Conservation (phyloP, 495 filamentous ascomycete genomes). For the Tuber brumale region DNA sequence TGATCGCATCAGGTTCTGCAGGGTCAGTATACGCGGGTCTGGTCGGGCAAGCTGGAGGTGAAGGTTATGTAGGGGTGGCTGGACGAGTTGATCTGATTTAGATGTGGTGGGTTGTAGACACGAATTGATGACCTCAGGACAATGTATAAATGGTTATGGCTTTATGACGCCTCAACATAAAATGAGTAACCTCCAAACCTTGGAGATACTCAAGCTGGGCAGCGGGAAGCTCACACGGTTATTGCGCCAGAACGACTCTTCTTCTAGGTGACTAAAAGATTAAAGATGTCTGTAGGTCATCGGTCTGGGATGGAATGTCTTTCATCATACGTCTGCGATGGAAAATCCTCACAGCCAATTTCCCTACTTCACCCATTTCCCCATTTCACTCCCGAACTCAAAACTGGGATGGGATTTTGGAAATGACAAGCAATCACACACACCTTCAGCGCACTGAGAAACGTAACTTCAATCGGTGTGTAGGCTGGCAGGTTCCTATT, state of each 20-base stretch:
- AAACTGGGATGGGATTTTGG: not conserved
- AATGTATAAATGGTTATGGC: slow-evolving; percentile 51
- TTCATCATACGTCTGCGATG: slow-evolving; percentile 23
- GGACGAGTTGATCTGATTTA: slow-evolving; percentile 56
- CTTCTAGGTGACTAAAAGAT: slow-evolving; percentile 28
- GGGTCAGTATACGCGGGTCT: slow-evolving; percentile 55
- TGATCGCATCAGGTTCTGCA: slow-evolving; percentile 61
- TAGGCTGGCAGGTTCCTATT: slow-evolving; percentile 31
- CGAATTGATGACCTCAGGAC: slow-evolving; percentile 67
- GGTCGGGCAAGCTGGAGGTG: slow-evolving; percentile 49
- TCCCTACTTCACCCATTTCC: no score
- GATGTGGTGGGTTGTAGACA: slow-evolving; percentile 64
- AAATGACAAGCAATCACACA: slow-evolving; percentile 10
- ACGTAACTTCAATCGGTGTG: slow-evolving; percentile 30
- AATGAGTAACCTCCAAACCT: not conserved
- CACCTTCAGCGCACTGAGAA: slow-evolving; percentile 36
- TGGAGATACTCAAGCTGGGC: slow-evolving; percentile 2
- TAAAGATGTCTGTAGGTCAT: slow-evolving; percentile 15
- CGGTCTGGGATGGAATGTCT: slow-evolving; percentile 16
- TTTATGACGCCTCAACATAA: slow-evolving; percentile 37
- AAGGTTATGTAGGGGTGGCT: slow-evolving; percentile 59
- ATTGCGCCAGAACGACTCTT: slow-evolving; percentile 37
- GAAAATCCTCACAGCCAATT: slow-evolving; percentile 19
- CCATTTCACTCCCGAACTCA: not conserved
- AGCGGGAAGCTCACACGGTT: slow-evolving; percentile 27